phyloP scores from a whole-genome alignment of 805 yeast species.

The Torulaspora maleeae region DNA sequence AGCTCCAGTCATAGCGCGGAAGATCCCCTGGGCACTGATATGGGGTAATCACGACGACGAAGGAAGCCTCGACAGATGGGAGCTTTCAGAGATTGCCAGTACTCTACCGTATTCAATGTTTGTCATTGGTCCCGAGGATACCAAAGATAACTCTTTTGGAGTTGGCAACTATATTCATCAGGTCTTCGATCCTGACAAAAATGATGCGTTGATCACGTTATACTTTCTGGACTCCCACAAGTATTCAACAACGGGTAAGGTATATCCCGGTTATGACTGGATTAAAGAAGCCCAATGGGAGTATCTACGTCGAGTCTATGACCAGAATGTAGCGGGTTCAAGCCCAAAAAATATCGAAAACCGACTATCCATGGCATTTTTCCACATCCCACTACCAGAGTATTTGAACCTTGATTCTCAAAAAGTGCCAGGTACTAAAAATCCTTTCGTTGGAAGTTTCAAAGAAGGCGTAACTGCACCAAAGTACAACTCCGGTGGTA shows the following conservation, averaged over 20 bases:
- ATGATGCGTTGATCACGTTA: slow-evolving; percentile 49
- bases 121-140: slow-evolving; percentile 54
- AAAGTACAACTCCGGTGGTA: slow-evolving; percentile 58
- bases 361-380: slow-evolving; percentile 78
- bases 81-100: slow-evolving; percentile 53
- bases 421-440: slow-evolving; percentile 28
- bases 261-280: slow-evolving; percentile 80
- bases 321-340: slow-evolving; percentile 30
- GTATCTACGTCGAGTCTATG: slow-evolving; percentile 43
- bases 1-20: slow-evolving; percentile 57
- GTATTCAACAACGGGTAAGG: slow-evolving; percentile 61
- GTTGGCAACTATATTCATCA: slow-evolving; percentile 71
- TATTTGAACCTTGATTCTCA: slow-evolving; percentile 46
- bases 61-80: slow-evolving; percentile 57
- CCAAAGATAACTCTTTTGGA: slow-evolving; percentile 51
- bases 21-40: slow-evolving; percentile 78
- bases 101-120: slow-evolving; percentile 67
- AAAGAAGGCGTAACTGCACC: slow-evolving; percentile 83
- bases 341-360: slow-evolving; percentile 35
- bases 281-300: slow-evolving; percentile 64
- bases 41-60: slow-evolving; percentile 96
- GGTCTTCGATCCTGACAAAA: slow-evolving; percentile 41
- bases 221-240: slow-evolving; percentile 85
- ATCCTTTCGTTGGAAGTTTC: slow-evolving; percentile 51
- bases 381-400: slow-evolving; percentile 93